Evolutionary conservation across 116 monocot genomes (phyloP).

Genomic region (Posidonia oceanica): DNA sequence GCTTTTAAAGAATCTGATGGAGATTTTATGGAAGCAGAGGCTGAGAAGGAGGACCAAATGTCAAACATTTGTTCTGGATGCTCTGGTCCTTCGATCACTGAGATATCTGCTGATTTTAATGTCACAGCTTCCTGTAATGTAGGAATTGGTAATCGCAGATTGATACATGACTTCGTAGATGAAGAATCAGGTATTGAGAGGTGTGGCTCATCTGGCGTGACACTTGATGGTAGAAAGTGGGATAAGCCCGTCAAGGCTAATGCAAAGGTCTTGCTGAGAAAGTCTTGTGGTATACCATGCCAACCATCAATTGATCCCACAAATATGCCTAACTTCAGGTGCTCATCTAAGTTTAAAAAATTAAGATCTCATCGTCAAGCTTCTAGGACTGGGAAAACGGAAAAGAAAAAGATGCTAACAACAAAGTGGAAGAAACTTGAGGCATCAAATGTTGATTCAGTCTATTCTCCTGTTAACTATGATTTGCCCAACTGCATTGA

Average conservation of each 20-base stretch:
- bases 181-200: conserved; percentile 72
- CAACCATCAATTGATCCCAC: conserved; percentile 10
- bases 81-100: conserved; percentile 53
- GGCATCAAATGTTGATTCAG: conserved; percentile 14
- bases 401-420: conserved; percentile 21
- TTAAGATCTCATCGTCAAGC: not conserved
- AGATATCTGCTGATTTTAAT: conserved; percentile 46
- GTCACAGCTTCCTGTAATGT: conserved; percentile 11
- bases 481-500: conserved; percentile 12
- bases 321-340: conserved; percentile 8
- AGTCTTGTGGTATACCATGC: conserved; percentile 8
- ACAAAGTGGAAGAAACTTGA: conserved; percentile 24
- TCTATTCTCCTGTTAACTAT: conserved; percentile 8
- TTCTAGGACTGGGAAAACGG: conserved; percentile 1
- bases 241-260: conserved; percentile 9
- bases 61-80: conserved; percentile 48
- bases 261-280: conserved; percentile 4
- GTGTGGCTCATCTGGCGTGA: conserved; percentile 65
- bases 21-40: conserved; percentile 16
- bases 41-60: conserved; percentile 26
- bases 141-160: conserved; percentile 9
- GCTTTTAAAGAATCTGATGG: conserved; percentile 14
- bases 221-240: conserved; percentile 16
- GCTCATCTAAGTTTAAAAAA: conserved; percentile 15
- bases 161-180: conserved; percentile 30